Evolutionary conservation across 305 asterid species (phyloP), one percentile per base, ranked within the genome.

Genomic region (Striga hermonthica): DNA sequence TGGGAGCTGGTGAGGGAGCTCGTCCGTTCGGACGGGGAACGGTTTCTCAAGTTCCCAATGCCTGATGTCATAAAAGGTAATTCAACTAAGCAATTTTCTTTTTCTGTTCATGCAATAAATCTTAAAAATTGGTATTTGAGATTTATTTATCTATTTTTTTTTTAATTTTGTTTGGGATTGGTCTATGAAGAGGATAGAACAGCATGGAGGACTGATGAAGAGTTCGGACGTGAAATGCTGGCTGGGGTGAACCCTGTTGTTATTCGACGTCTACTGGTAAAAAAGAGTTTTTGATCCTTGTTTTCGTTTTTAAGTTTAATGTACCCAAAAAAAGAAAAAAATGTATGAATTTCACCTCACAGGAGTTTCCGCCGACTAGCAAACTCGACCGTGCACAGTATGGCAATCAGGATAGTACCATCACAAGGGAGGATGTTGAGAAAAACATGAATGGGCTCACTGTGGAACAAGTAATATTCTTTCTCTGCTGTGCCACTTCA

Each of bases 151-250:
- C 44, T 0, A 28, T 56, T n/a, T n/a, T n/a, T n/a, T n/a, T n/a
- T n/a, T n/a, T n/a, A n/a, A n/a, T n/a, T n/a, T n/a, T n/a, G n/a
- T n/a, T n/a, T n/a, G n/a, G n/a, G n/a, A n/a, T n/a, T n/a, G n/a
- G n/a, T n/a, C n/a, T 12, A 7, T 63, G 67, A 76, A 84, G 91
- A 62, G 78, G 79, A 80, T 72, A 71, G 56, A 66, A 76, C 86
- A 7, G 86, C 86, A 5, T 85, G 91, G 91, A 82, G 91, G 69
- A 82, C 88, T 0, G 91, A 85, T 35, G 83, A 78, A 67, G 91
- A 85, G 70, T 85, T 85, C 12, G 88, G 79, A 60, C 49, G 91
- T 67, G 91, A 85, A 70, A 80, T 85, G 88, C 78, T 85, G 4
- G 88, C 91, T 35, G 91, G 91, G 73, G 81, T 82, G 57, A 85